phyloP scores from a whole-genome alignment of 78 protist species.

The Dictyostelium firmibasis region DNA sequence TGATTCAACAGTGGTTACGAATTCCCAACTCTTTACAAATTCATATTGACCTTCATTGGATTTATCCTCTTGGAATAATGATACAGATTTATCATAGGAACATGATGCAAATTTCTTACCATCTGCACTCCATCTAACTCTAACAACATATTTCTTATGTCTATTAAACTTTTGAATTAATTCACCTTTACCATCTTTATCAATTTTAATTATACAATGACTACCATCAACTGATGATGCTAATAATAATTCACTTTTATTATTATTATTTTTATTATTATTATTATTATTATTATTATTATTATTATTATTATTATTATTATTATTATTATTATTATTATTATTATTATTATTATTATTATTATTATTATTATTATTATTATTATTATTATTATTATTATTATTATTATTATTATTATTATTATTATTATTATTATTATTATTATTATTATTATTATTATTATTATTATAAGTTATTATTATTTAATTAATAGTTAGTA shows the following conservation, averaged over 20 bases:
- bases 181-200: conserved; percentile 2
- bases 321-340: neutral
- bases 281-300: neutral
- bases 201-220: conserved; percentile 4
- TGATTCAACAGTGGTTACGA: conserved; percentile 33
- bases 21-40: conserved; percentile 10
- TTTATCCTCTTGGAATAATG: neutral
- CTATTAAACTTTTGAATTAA: conserved; percentile 46
- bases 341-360: neutral
- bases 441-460: neutral
- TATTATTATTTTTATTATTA: neutral
- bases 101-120: conserved; percentile 74
- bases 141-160: conserved; percentile 74
- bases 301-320: neutral
- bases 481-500: neutral
- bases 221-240: conserved; percentile 76
- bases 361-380: no score
- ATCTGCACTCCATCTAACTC: conserved; percentile 68
- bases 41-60: neutral
- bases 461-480: neutral
- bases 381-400: neutral
- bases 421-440: neutral
- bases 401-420: neutral
- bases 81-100: conserved; percentile 64
- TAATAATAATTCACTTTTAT: conserved; percentile 50